phyloP scores from a whole-genome alignment of 2,329 filamentous ascomycete species.

The Aspergillus sp. region DNA sequence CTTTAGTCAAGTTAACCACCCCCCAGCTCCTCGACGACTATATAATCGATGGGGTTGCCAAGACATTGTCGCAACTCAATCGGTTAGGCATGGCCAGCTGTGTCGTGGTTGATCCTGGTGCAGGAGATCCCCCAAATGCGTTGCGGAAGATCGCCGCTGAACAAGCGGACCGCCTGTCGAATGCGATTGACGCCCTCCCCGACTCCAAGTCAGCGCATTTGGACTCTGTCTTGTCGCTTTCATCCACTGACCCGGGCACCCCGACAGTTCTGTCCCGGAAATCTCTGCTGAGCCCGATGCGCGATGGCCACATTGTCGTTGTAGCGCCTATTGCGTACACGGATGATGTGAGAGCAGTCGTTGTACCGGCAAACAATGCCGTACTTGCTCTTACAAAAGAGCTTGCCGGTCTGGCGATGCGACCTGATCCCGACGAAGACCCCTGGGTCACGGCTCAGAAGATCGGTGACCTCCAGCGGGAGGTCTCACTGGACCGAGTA shows the following conservation, averaged over 20 bases:
- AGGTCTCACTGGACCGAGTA: conserved; percentile 72
- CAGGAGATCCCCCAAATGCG: conserved; percentile 36
- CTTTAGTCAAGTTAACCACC: conserved; percentile 77
- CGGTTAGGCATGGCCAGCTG: conserved; percentile 78
- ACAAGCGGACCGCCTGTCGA: conserved; percentile 71
- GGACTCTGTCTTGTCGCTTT: conserved; percentile 53
- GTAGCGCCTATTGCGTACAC: conserved; percentile 64
- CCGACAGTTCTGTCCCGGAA: conserved; percentile 42
- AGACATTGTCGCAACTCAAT: conserved; percentile 79
- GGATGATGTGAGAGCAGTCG: conserved; percentile 44
- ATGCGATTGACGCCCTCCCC: conserved; percentile 68
- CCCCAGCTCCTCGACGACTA: conserved; percentile 68
- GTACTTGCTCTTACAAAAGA: conserved; percentile 74
- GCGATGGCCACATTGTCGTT: conserved; percentile 67
- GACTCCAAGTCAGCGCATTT: conserved; percentile 67
- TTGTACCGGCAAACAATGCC: conserved; percentile 59
- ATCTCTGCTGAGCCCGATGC: conserved; percentile 63
- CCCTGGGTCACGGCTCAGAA: conserved; percentile 38
- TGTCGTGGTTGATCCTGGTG: conserved; percentile 72
- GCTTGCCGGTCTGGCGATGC: conserved; percentile 64
- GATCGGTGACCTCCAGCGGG: conserved; percentile 43
- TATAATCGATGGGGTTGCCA: conserved; percentile 71
- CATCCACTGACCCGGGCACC: conserved; percentile 30
- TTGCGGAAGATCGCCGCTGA: conserved; percentile 51
- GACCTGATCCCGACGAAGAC: conserved; percentile 43